Evolutionary conservation across 495 filamentous ascomycete species (phyloP), one percentile per base, ranked within the genome.

Genomic region (Tricharina praecox): DNA sequence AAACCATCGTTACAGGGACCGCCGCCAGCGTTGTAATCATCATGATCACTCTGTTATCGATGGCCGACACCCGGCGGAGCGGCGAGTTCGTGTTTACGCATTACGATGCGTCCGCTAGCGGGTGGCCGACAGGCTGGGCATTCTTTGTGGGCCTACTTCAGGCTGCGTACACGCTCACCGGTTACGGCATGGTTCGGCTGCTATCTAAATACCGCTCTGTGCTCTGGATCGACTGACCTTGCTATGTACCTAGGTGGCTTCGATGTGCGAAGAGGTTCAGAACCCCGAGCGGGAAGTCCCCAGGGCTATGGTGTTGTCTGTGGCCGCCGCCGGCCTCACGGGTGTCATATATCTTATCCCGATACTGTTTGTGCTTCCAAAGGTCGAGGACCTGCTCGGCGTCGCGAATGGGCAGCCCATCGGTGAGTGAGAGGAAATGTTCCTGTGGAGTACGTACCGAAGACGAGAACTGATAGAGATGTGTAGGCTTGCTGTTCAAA

Each of bases 341-440:
- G 75, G 73, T 9, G 52, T 77, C n/a, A 67, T 76, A 55, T 78
- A 73, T 55, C 56, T 73, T 4, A 71, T 79, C 25, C 72, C 75
- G 2, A 70, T 81, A 49, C 66, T 77, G n/a, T 78, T 78, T 52
- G 70, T 74, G 1, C 67, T 78, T 40, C 76, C 74, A 0, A 62
- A 72, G 23, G 65, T 77, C 4, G 34, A 57, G 18, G 52, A 63
- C 7, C 67, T 78, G 37, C 62, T 75, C 11, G 51, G 51, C 3
- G 72, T 74, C n/a, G 60, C 67, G 3, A 72, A 72, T 47, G 71
- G 69, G 15, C 75, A 78, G 51, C 74, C 75, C 2, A 68, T 79
- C 35, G 70, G 68, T 4, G 34, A 7, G 28, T 7, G 13, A 7
- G 28, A 32, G 13, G 7, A 32, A 32, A 7, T 32, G n/a, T n/a